Evolutionary conservation across 805 yeast species (phyloP).

Genomic region (Schizosaccharomyces osmophilus): DNA sequence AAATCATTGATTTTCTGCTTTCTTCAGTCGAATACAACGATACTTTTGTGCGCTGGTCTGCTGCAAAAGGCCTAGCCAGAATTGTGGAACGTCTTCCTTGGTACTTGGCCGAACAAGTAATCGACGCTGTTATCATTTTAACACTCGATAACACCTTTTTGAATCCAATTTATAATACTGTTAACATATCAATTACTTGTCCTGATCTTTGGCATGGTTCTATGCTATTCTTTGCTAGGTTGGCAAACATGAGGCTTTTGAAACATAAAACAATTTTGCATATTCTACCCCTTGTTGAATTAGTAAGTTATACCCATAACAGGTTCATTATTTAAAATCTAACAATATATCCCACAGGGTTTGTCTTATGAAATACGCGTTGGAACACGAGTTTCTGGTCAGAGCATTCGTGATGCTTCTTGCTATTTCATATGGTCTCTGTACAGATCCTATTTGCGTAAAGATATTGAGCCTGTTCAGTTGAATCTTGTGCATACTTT

Average conservation of each 20-base stretch:
- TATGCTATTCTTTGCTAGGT: constrained; percentile 31
- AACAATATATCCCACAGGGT: not conserved
- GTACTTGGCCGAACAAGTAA: constrained; percentile 13
- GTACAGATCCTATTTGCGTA: constrained; percentile 16
- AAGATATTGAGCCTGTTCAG: not conserved
- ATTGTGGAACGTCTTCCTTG: constrained; percentile 16
- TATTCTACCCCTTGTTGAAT: not conserved
- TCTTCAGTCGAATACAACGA: constrained; percentile 23
- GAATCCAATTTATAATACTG: not conserved
- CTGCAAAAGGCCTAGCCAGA: constrained; percentile 42
- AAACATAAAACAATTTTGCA: not conserved
- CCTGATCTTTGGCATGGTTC: constrained; percentile 31
- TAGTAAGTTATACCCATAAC: not conserved
- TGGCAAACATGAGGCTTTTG: not conserved
- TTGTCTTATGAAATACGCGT: not conserved
- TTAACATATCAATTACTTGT: constrained; percentile 13
- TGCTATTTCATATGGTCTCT: constrained; percentile 71
- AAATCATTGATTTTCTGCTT: constrained; percentile 25
- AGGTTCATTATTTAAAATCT: not conserved
- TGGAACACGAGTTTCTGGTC: constrained; percentile 27
- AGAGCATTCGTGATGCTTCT: constrained; percentile 59
- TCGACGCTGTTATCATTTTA: constrained; percentile 12
- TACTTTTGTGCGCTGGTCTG: constrained; percentile 32
- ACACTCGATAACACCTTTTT: constrained; percentile 8
- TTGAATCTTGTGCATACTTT: constrained; percentile 14